Conservation (phyloP, 2,329 filamentous ascomycete genomes). For the Podosphaera fusca region DNA sequence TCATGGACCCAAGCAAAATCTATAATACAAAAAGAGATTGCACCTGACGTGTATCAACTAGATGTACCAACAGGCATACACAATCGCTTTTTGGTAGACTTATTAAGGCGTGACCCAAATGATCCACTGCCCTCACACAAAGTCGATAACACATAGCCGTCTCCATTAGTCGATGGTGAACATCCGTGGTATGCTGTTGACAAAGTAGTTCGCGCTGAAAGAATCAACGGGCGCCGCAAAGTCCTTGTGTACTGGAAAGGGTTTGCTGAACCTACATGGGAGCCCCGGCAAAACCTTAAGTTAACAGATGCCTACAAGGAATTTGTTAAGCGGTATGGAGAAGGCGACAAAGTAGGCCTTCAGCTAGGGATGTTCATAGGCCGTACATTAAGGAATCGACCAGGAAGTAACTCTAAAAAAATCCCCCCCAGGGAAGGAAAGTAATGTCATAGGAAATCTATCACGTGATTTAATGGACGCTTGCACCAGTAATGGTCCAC, state of each 20-base stretch:
- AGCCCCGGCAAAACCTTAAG: neutral
- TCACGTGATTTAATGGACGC: no score
- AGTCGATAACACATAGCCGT: neutral
- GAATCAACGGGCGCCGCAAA: neutral
- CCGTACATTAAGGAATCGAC: neutral
- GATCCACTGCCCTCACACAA: conserved; percentile 1
- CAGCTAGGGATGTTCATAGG: neutral
- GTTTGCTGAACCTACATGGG: neutral
- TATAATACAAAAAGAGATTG: neutral
- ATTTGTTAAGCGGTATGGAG: neutral
- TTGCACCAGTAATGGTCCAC: no score
- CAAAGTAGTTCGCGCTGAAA: neutral
- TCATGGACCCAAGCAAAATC: conserved; percentile 1
- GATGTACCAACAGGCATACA: conserved; percentile 2
- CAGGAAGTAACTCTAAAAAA: no score
- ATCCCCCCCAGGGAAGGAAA: no score
- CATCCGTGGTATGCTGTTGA: neutral
- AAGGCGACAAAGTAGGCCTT: no score
- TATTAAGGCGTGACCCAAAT: conserved; percentile 1
- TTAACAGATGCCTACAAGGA: neutral
- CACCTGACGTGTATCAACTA: neutral
- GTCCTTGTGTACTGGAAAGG: neutral
- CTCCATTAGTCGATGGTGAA: neutral
- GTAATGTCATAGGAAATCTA: no score
- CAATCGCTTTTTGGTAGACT: conserved; percentile 1